Conservation (phyloP, 805 yeast genomes). For the Metschnikowia dekortorum region DNA sequence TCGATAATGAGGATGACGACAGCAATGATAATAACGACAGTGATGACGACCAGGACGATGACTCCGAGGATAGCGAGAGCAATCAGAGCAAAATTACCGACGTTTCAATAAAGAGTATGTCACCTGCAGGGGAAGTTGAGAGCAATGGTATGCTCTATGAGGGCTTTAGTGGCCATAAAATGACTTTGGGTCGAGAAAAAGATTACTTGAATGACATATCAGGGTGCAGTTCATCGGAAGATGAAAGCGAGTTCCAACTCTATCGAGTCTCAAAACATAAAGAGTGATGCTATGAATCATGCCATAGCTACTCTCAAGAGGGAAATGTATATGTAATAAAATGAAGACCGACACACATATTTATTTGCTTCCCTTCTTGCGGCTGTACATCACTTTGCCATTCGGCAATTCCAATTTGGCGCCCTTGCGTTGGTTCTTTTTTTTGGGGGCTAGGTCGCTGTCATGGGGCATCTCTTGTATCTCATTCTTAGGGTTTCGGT, state of each 20-base stretch:
- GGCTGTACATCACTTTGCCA: constrained; percentile 49
- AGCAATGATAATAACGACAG: constrained; percentile 12
- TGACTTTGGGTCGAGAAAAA: constrained; percentile 20
- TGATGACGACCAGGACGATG: constrained; percentile 20
- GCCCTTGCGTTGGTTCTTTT: constrained; percentile 24
- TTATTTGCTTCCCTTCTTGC: constrained; percentile 11
- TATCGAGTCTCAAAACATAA: constrained; percentile 40
- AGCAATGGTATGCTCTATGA: constrained; percentile 21
- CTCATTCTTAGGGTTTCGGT: constrained; percentile 12
- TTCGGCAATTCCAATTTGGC: constrained; percentile 52
- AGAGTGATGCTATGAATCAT: constrained; percentile 12
- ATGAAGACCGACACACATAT: constrained; percentile 1
- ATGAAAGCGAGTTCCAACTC: constrained; percentile 32
- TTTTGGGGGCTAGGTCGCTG: neutral
- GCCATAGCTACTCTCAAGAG: neutral
- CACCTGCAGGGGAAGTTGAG: constrained; percentile 22
- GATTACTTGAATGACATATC: constrained; percentile 37
- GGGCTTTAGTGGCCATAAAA: constrained; percentile 21
- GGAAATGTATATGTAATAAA: neutral
- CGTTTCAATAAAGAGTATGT: constrained; percentile 27
- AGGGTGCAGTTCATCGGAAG: constrained; percentile 43
- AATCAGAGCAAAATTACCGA: constrained; percentile 14
- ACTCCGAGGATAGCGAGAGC: constrained; percentile 14
- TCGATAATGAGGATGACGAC: constrained; percentile 3
- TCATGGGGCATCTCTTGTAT: constrained; percentile 10